A percentile compares a stretch with the other conserved stretches of the same genome.
phyloP scores from a whole-genome alignment of 495 filamentous ascomycete genomes.

The Penicillium pancosmium region DNA sequence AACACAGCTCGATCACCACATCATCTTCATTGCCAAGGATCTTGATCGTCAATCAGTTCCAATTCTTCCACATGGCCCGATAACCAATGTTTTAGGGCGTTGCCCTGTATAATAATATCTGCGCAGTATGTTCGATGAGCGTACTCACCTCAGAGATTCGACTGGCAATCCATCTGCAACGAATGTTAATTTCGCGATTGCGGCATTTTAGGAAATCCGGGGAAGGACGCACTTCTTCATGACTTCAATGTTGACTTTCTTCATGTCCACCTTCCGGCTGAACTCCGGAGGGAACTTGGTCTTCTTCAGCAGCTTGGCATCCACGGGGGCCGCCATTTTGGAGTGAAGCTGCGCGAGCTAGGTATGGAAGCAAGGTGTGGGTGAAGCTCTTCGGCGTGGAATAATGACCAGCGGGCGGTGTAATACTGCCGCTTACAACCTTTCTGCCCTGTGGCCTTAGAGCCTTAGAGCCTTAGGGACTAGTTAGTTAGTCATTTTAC shows the following conservation, averaged over 20 bases:
- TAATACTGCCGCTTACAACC: neutral
- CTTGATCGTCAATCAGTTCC: neutral
- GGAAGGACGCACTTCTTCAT: constrained; percentile 79
- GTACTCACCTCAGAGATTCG: constrained; percentile 65
- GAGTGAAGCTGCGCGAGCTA: neutral
- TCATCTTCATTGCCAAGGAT: constrained; percentile 92
- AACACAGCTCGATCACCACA: constrained; percentile 90
- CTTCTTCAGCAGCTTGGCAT: constrained; percentile 81
- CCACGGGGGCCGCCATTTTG: constrained; percentile 73
- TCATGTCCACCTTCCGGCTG: constrained; percentile 93
- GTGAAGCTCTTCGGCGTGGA: neutral
- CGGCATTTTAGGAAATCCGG: constrained; percentile 11
- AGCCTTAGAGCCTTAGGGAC: too few relatives aligned
- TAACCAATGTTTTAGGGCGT: neutral
- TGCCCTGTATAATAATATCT: neutral
- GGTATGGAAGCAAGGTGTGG: constrained; percentile 2
- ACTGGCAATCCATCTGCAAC: constrained; percentile 82
- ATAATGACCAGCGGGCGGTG: neutral
- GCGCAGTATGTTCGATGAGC: neutral
- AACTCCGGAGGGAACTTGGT: constrained; percentile 96
- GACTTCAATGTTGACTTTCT: constrained; percentile 93
- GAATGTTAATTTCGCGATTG: constrained; percentile 8
- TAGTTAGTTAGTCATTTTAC: too few relatives aligned
- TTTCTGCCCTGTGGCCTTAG: neutral
- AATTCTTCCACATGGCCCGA: neutral